Base-by-base conservation (phyloP, 2,329 filamentous ascomycete genomes). In the Claviceps fusiformis region DNA sequence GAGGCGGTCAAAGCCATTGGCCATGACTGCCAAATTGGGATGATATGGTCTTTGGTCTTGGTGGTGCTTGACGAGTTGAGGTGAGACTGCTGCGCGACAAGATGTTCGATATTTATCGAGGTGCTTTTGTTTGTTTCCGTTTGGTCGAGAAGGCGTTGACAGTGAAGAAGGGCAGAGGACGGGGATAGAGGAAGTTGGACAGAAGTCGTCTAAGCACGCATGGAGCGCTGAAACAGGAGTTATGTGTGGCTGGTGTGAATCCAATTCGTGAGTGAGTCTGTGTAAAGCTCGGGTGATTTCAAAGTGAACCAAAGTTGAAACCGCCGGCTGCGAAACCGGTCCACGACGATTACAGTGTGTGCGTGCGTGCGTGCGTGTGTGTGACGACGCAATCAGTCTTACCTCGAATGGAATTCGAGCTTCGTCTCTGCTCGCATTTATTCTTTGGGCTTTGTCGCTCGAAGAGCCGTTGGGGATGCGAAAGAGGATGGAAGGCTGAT, bases 1-100 rank as follows among this genome's bases (percentile, higher is more conserved):
- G 48, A 81, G 65, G 57, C 70, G 67, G 55, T 76, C 76, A 47
- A 79, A 68, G 13, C 75, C 68, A 61, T 70, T 74, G 54, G 75
- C 70, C 77, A 80, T 78, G 54, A 58, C 71, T 56, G 56, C n/a
- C 33, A 31, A 13, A 41, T 52, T 35, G 48, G 50, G 39, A 39
- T 19, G 31, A 49, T 15, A 35, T 43, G 29, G 39, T 45, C 27
- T n/a, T 11, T 13, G 10, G 31, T 33, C 31, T 33, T 33, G 31
- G 31, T 33, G 24, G 15, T 43, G 45, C 24, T 50, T 11, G 19
- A 19, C n/a, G 49, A n/a, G 17, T 29, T n/a, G 17, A 11, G 45
- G 27, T 19, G 45, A 47, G 45, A 55, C n/a, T 33, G 31, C 27
- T 41, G 11, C 31, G 24, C 29, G 24, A 50, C 11, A 27, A 17